Evolutionary conservation across 2,329 filamentous ascomycete genomes (phyloP), one percentile per base, ranked within the genome.

Genomic region (Akanthomyces uredinophilus): DNA sequence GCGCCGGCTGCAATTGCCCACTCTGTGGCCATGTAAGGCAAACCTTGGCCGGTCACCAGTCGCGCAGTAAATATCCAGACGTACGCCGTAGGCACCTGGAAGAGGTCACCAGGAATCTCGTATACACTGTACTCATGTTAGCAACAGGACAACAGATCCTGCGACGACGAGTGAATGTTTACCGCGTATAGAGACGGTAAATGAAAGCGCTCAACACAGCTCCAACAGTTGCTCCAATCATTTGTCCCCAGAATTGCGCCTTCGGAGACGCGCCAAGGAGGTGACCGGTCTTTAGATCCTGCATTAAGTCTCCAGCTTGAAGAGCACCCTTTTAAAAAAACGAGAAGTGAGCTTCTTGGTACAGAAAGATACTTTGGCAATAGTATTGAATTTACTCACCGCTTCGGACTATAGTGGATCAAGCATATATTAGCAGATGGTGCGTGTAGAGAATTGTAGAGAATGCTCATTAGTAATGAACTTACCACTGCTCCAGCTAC

Each of bases 51-150:
- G 0, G 93, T 98, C 11, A 99, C 93, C 2, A 99, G 81, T 18
- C 95, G 83, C 1, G 95, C 94, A 0, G 95, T 99, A 74, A 97
- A 97, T 59, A 99, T 90, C 95, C 95, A 99, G 5, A 99, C 93
- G 72, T 94, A 97, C 0, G 88, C 94, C 0, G 95, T 98, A 0
- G 95, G 95, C 1, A 96, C 92, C 71, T 96, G 90, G 73, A 99
- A 98, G 59, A 97, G 79, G 11, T 91, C 88, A 0, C 93, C 91
- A 0, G 95, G 95, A 6, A 99, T 89, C 44, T 87, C 81, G 70
- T 99, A 99, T 1, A 97, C 93, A 39, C 84, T 87, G 20, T 7
- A 3, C 41, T 29, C n/a, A 32, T 27, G 22, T 61, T 8, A 60
- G 57, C 22, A 44, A 43, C 35, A 13, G 56, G 4, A 24, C 4